These are phyloP conservation scores for Volutella citrinella DNA, from an alignment of 2,329 filamentous ascomycete species.

Conservation along the genomic window DNA sequence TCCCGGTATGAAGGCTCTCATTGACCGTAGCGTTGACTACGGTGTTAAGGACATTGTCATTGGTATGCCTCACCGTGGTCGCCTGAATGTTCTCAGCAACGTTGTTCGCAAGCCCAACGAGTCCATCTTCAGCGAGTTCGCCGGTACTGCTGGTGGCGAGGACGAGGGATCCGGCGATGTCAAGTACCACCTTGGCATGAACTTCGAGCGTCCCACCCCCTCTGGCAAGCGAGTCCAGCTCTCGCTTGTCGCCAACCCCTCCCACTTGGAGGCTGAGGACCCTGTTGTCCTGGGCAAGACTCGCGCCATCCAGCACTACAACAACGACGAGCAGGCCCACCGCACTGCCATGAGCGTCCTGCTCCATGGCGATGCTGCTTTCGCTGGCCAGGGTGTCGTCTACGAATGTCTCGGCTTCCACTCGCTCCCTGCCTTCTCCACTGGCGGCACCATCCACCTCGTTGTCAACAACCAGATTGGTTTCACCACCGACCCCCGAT, in stretches of 20 bases:
- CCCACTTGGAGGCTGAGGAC: constrained; percentile 96
- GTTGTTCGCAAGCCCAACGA: constrained; percentile 99
- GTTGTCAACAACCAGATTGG: constrained; percentile 99
- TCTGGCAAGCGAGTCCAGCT: constrained; percentile 99
- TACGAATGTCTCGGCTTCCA: constrained; percentile 99
- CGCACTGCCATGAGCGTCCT: constrained; percentile 91
- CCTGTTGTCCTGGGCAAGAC: constrained; percentile 97
- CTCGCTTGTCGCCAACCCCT: constrained; percentile 96
- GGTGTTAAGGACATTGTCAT: constrained; percentile 99
- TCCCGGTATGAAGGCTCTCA: constrained; percentile 98
- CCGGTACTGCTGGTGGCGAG: constrained; percentile 78
- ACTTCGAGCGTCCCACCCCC: constrained; percentile 97
- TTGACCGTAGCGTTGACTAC: constrained; percentile 97
- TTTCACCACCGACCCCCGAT: constrained; percentile 97
- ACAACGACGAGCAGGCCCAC: constrained; percentile 89
- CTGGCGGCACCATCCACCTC: constrained; percentile 93
- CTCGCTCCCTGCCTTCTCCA: constrained; percentile 92
- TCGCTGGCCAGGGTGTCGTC: constrained; percentile 93
- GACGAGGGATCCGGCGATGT: constrained; percentile 98
- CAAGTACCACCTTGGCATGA: constrained; percentile 99
- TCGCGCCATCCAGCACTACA: constrained; percentile 97
- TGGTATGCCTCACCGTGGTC: constrained; percentile 98
- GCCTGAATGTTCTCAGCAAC: constrained; percentile 96
- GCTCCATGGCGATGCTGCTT: constrained; percentile 94
- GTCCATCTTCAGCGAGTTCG: constrained; percentile 98